Evolutionary conservation across 1,284 basidiomycete species (phyloP).

Genomic region (Cryptococcus sp.): DNA sequence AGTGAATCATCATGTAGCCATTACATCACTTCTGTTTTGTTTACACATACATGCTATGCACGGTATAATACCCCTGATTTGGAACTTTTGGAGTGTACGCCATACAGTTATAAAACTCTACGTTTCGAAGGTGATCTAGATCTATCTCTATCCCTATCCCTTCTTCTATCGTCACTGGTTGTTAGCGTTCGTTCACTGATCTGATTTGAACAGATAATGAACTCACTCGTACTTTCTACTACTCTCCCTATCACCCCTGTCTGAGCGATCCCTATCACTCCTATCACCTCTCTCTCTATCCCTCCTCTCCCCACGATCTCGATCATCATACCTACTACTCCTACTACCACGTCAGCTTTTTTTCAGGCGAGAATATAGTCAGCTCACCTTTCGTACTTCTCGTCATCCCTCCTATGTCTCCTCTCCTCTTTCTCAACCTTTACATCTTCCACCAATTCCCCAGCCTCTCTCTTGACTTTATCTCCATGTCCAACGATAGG

Average conservation of each 20-base stretch:
- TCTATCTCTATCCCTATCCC: constrained; percentile 8
- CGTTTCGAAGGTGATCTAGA: constrained; percentile 28
- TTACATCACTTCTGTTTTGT: background rate
- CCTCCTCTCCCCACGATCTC: no score
- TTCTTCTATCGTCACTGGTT: constrained; percentile 1
- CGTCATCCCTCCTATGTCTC: constrained; percentile 45
- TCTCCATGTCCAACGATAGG: constrained; percentile 39
- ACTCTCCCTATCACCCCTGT: constrained; percentile 13
- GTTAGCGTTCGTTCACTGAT: background rate
- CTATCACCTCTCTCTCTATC: constrained; percentile 7
- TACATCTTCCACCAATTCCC: constrained; percentile 43
- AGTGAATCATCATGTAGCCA: background rate
- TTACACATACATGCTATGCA: background rate
- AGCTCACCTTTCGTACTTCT: background rate
- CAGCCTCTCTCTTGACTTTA: constrained; percentile 45
- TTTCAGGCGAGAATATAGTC: no score
- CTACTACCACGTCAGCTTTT: constrained; percentile 1
- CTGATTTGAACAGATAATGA: background rate
- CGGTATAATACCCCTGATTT: background rate
- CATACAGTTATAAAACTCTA: constrained; percentile 25
- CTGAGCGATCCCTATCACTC: constrained; percentile 10
- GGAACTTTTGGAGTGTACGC: background rate
- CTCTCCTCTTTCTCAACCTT: constrained; percentile 18
- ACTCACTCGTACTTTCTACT: constrained; percentile 18
- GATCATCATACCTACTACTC: constrained; percentile 6